Percentiles rank a stretch among this genome's conserved stretches.
phyloP scores from a whole-genome alignment of 2,329 filamentous ascomycete genomes.

The Pseudocercospora cruenta region DNA sequence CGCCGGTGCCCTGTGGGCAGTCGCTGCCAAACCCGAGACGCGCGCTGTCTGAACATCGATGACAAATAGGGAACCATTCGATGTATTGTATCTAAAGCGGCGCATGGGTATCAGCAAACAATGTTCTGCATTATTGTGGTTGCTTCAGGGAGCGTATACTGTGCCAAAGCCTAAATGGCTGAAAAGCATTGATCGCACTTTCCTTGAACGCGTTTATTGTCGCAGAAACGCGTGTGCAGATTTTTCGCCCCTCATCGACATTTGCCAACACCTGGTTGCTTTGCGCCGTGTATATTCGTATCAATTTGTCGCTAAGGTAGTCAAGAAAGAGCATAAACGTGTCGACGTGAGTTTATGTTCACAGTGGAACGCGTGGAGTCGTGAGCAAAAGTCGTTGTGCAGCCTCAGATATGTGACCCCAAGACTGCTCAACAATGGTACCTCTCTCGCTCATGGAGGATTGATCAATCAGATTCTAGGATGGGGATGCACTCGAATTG shows the following conservation, averaged over 20 bases:
- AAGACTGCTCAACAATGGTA: too few species aligned
- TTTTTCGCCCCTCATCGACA: background rate
- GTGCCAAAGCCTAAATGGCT: background rate
- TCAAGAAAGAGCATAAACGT: background rate
- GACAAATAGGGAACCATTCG: background rate
- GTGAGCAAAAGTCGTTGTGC: background rate
- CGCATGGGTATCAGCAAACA: background rate
- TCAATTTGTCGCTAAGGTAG: background rate
- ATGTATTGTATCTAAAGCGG: background rate
- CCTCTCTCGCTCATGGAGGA: too few species aligned
- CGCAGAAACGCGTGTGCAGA: background rate
- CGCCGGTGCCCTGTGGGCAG: background rate
- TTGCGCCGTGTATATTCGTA: background rate
- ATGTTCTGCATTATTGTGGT: background rate
- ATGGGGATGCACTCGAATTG: too few species aligned
- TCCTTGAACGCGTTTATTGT: background rate
- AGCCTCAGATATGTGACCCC: background rate
- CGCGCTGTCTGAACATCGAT: conserved; percentile 2
- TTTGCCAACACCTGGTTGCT: background rate
- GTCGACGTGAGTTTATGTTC: background rate
- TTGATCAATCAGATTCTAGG: too few species aligned
- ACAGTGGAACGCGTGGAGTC: background rate
- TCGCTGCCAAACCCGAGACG: conserved; percentile 1
- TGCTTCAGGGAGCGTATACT: background rate
- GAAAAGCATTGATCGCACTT: background rate